These are phyloP conservation scores for Chaetomiaceae sp. DNA, from an alignment of 2,329 filamentous ascomycete genomes.

Conservation along the genomic window DNA sequence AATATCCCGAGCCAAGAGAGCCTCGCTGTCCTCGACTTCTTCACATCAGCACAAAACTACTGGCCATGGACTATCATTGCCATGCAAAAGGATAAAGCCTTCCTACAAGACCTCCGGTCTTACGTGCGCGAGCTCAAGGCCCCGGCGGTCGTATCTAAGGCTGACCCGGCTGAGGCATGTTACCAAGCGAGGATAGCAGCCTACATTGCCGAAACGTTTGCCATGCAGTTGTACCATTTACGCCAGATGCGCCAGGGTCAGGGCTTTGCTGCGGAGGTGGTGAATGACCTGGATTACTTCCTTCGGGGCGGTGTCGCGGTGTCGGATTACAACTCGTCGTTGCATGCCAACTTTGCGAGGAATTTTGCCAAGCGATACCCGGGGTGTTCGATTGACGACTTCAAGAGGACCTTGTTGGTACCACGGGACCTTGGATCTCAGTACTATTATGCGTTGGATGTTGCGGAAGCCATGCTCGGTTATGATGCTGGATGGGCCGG, in stretches of 20 bases:
- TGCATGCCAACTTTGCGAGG: slow-evolving; percentile 78
- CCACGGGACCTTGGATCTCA: slow-evolving; percentile 63
- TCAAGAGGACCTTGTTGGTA: slow-evolving; percentile 71
- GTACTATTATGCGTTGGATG: slow-evolving; percentile 79
- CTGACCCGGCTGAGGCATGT: slow-evolving; percentile 54
- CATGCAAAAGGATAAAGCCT: slow-evolving; percentile 66
- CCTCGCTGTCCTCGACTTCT: slow-evolving; percentile 77
- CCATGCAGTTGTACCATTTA: slow-evolving; percentile 84
- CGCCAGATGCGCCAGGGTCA: slow-evolving; percentile 68
- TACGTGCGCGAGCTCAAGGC: slow-evolving; percentile 61
- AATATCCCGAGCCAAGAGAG: slow-evolving; percentile 61
- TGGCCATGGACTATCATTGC: slow-evolving; percentile 93
- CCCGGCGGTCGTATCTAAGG: slow-evolving; percentile 48
- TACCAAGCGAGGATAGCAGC: slow-evolving; percentile 70
- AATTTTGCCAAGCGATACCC: slow-evolving; percentile 79
- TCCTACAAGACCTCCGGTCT: slow-evolving; percentile 66
- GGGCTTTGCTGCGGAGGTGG: slow-evolving; percentile 64
- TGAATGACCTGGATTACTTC: slow-evolving; percentile 74
- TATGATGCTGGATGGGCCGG: slow-evolving; percentile 77
- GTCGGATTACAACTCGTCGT: slow-evolving; percentile 78
- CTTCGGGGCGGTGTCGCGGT: slow-evolving; percentile 72
- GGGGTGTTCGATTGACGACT: slow-evolving; percentile 67
- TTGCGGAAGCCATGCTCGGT: slow-evolving; percentile 70
- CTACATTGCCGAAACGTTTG: slow-evolving; percentile 79
- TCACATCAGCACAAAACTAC: slow-evolving; percentile 83